Percentiles rank a stretch among this genome's conserved stretches.
Conservation (phyloP, 164 flowering plant genomes). For the Tetrastigma voinierianum region DNA sequence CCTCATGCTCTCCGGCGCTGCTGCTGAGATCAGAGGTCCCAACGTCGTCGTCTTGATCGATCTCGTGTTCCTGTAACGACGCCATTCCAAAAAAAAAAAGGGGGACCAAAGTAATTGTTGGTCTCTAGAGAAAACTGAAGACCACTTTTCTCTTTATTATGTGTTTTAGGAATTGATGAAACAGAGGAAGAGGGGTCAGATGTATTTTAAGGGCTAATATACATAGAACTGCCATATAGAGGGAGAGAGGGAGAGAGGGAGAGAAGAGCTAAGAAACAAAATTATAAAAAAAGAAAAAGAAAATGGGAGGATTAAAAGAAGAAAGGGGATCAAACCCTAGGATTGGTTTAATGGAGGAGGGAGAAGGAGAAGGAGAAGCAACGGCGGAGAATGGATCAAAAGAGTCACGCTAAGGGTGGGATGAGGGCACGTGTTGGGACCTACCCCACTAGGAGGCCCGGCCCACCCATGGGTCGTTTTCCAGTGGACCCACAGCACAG, state of each 20-base stretch:
- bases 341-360: neutral
- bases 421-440: constrained; percentile 16
- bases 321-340: neutral
- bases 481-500: constrained; percentile 13
- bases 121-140: constrained; percentile 1
- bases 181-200: neutral
- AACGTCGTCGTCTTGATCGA: constrained; percentile 23
- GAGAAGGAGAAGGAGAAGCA: neutral
- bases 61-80: constrained; percentile 3
- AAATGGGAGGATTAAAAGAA: neutral
- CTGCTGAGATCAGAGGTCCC: constrained; percentile 25
- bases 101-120: constrained; percentile 2
- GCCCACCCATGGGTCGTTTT: neutral
- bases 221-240: constrained; percentile 1
- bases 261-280: neutral
- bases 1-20: constrained; percentile 16
- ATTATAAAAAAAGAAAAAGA: too few species aligned
- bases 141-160: neutral
- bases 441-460: too few species aligned
- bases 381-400: constrained; percentile 1
- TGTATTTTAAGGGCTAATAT: too few species aligned
- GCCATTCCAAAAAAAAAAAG: constrained; percentile 7
- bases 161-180: neutral
- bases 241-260: neutral
- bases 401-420: neutral